Evolutionary conservation across 202 grass and related monocot species (phyloP).

Genomic region (Tripidium arundinaceum): DNA sequence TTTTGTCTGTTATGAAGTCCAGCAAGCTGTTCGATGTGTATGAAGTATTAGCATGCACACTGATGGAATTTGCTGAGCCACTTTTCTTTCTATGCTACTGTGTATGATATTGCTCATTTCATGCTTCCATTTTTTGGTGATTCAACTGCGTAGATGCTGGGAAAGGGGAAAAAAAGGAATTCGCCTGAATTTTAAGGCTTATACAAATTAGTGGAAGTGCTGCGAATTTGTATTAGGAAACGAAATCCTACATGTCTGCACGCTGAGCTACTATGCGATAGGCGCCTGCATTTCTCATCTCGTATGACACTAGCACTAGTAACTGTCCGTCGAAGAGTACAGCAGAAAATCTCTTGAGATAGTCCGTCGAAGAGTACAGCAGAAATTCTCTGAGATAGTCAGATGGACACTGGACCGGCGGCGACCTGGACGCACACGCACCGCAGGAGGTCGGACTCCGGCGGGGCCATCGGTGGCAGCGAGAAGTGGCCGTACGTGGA

Average conservation of each 20-base stretch:
- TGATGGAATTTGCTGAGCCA: background rate
- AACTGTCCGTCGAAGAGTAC: background rate
- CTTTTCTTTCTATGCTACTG: background rate
- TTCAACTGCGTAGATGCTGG: background rate
- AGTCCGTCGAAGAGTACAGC: background rate
- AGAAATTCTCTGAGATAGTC: background rate
- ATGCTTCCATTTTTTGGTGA: background rate
- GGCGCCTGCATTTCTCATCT: background rate
- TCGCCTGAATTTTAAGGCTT: background rate
- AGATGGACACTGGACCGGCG: slow-evolving; percentile 41
- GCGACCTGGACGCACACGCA: slow-evolving; percentile 32
- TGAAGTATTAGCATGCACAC: background rate
- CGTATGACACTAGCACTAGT: background rate
- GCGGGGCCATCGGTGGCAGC: slow-evolving; percentile 52
- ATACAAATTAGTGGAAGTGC: background rate
- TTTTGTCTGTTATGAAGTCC: background rate
- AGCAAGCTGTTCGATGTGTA: background rate
- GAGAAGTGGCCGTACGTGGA: slow-evolving; percentile 66
- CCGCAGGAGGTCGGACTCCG: slow-evolving; percentile 36
- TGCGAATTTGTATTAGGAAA: background rate
- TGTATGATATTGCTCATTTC: background rate
- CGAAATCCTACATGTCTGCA: background rate
- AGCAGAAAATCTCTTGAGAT: background rate
- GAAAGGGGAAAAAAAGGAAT: background rate
- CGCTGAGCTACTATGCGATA: no score